These are phyloP conservation scores for Chrysanthemum lavandulifolium DNA, from an alignment of 129 eudicot species.

Conservation along the genomic window DNA sequence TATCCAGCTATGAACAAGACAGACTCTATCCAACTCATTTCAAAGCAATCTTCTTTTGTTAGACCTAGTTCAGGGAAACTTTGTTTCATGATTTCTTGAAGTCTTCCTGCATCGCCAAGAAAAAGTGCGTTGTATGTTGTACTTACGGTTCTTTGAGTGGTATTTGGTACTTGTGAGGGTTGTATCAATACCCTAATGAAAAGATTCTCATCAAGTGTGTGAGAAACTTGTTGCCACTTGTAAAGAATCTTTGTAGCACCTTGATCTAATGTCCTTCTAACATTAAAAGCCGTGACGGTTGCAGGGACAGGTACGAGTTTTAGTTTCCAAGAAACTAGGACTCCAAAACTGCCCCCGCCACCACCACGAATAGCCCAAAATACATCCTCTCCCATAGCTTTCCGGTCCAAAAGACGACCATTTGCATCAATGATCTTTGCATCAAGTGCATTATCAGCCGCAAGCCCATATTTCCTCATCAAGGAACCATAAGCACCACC, in stretches of 20 bases:
- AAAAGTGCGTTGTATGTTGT: conserved; percentile 53
- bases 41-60: conserved; percentile 45
- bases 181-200: conserved; percentile 37
- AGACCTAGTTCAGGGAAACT: conserved; percentile 73
- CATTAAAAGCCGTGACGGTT: conserved; percentile 57
- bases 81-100: conserved; percentile 37
- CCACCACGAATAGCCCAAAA: conserved; percentile 85
- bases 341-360: conserved; percentile 72
- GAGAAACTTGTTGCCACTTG: conserved; percentile 40
- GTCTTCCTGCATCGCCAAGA: conserved; percentile 51
- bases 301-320: conserved; percentile 63
- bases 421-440: conserved; percentile 54
- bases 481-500: conserved; percentile 80
- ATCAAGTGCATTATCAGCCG: conserved; percentile 66
- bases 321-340: conserved; percentile 70
- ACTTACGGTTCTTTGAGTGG: conserved; percentile 36
- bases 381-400: conserved; percentile 76
- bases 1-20: conserved; percentile 65
- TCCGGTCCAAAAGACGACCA: conserved; percentile 52
- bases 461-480: conserved; percentile 82
- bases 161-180: conserved; percentile 25
- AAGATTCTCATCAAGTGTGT: conserved; percentile 35
- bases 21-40: conserved; percentile 83
- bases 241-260: conserved; percentile 39
- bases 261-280: conserved; percentile 45